These are phyloP conservation scores for Neostapfia colusana DNA, from an alignment of 176 grass and related monocot species.

Conservation along the genomic window DNA sequence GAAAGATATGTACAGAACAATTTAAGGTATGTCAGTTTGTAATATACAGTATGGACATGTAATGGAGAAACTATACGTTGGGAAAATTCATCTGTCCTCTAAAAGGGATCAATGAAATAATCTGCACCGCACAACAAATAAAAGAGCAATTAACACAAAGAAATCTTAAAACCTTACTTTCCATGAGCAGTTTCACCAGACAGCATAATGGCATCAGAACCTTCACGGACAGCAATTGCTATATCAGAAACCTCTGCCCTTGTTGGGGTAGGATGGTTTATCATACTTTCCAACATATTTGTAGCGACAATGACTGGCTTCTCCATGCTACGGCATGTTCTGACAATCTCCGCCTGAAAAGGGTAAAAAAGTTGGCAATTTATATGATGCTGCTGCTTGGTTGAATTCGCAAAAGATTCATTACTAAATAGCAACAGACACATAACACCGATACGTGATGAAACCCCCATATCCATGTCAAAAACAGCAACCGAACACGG, in stretches of 20 bases:
- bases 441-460: no score
- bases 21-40: conserved; percentile 10
- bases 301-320: conserved; percentile 97
- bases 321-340: conserved; percentile 75
- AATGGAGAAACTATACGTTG: background rate
- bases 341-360: conserved; percentile 84
- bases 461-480: no score
- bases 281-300: conserved; percentile 99
- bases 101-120: background rate
- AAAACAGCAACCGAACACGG: no score
- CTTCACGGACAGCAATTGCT: conserved; percentile 89
- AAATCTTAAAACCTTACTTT: conserved; percentile 64
- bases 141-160: conserved; percentile 19
- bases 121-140: conserved; percentile 16
- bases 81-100: conserved; percentile 2
- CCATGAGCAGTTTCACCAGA: conserved; percentile 98
- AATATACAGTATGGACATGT: background rate
- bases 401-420: background rate
- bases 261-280: conserved; percentile 92
- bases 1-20: conserved; percentile 26
- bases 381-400: background rate
- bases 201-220: conserved; percentile 95
- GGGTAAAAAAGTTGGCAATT: background rate
- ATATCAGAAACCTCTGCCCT: conserved; percentile 97
- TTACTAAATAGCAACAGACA: conserved; percentile 3